Percentiles rank a stretch among this genome's conserved stretches.
Evolutionary conservation across 2,329 filamentous ascomycete genomes (phyloP).

Genomic region (Scolecobasidium constrictum): DNA sequence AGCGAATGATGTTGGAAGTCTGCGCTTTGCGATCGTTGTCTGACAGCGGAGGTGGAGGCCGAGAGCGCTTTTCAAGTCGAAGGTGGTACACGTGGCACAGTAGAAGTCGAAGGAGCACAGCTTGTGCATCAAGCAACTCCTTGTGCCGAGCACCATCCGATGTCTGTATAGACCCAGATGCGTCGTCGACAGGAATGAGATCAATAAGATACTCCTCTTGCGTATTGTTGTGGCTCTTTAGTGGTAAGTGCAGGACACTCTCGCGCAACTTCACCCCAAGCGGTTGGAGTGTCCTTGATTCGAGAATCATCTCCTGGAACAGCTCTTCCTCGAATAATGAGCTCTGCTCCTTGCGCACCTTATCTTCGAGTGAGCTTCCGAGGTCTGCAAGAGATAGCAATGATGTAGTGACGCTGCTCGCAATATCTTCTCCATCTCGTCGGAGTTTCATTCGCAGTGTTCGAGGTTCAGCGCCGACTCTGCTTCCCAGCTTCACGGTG

Average conservation of each 20-base stretch:
- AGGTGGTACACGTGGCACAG: constrained; percentile 70
- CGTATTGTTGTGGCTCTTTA: constrained; percentile 23
- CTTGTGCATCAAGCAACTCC: constrained; percentile 54
- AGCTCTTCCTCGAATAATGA: constrained; percentile 77
- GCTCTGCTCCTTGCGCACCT: constrained; percentile 65
- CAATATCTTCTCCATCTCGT: constrained; percentile 46
- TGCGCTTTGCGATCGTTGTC: constrained; percentile 37
- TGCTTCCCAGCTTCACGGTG: constrained; percentile 61
- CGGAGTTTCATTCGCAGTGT: constrained; percentile 59
- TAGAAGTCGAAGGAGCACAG: constrained; percentile 58
- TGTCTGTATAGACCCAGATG: constrained; percentile 14
- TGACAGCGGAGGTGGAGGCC: constrained; percentile 47
- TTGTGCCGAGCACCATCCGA: constrained; percentile 21
- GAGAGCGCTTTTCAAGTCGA: constrained; percentile 58
- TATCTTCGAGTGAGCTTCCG: constrained; percentile 51
- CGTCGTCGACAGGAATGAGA: constrained; percentile 50
- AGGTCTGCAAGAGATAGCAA: constrained; percentile 24
- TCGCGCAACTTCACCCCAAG: constrained; percentile 16
- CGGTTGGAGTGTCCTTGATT: constrained; percentile 55
- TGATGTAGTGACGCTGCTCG: constrained; percentile 34
- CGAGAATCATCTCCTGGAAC: constrained; percentile 78
- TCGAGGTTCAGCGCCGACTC: constrained; percentile 42
- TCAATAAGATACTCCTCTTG: constrained; percentile 54
- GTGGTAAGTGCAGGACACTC: constrained; percentile 28
- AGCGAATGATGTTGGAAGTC: constrained; percentile 48